Conservation (phyloP, 1,284 basidiomycete species). For the Naganishia cerealis region DNA sequence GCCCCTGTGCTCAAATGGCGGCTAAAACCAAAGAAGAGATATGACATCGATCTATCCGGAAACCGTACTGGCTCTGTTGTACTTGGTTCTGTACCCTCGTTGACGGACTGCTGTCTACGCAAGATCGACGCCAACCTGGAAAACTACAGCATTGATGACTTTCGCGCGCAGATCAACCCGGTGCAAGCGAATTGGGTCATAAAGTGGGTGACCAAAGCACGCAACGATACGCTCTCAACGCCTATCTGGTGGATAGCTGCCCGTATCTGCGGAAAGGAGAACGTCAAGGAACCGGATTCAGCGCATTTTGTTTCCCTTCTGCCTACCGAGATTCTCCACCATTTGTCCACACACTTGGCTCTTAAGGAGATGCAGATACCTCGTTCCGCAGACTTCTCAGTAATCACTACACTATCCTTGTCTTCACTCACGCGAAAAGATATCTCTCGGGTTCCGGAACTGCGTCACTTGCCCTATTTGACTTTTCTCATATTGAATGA, state of each 20-base stretch:
- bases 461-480: conserved; percentile 20
- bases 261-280: conserved; percentile 13
- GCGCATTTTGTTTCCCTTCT: conserved; percentile 13
- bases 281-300: conserved; percentile 16
- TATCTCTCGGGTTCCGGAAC: conserved; percentile 16
- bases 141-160: conserved; percentile 10
- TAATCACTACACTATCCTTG: conserved; percentile 10
- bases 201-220: conserved; percentile 22
- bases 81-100: conserved; percentile 8
- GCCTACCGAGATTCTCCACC: conserved; percentile 21
- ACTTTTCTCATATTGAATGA: conserved; percentile 20
- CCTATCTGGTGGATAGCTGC: conserved; percentile 25
- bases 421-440: not conserved
- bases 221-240: conserved; percentile 16
- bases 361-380: conserved; percentile 20
- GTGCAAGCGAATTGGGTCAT: conserved; percentile 25
- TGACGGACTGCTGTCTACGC: conserved; percentile 28
- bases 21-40: conserved; percentile 7
- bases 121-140: conserved; percentile 21
- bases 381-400: conserved; percentile 12
- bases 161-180: conserved; percentile 12
- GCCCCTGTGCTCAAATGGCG: conserved; percentile 23
- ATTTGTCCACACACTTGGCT: conserved; percentile 15
- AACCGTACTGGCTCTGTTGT: not conserved
- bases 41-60: not conserved